phyloP scores from a whole-genome alignment of 2,329 filamentous ascomycete genomes.

The Pyrenophora teres region DNA sequence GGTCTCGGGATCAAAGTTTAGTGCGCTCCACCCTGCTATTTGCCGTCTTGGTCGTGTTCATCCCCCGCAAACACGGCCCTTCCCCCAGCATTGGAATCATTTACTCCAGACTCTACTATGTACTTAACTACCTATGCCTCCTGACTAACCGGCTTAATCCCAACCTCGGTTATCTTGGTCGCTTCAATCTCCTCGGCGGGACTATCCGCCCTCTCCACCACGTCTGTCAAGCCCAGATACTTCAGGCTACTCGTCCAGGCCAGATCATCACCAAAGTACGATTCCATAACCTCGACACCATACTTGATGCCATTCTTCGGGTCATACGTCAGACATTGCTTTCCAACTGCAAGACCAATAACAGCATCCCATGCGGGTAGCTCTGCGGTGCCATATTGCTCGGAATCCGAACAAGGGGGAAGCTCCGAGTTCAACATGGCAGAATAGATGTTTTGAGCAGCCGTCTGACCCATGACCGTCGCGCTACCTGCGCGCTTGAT shows the following conservation, averaged over 20 bases:
- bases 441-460: constrained; percentile 61
- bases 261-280: constrained; percentile 71
- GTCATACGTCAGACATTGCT: constrained; percentile 68
- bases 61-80: constrained; percentile 1
- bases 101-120: not conserved
- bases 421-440: constrained; percentile 44
- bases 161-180: constrained; percentile 35
- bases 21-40: constrained; percentile 8
- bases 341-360: constrained; percentile 73
- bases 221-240: constrained; percentile 41
- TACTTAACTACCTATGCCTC: constrained; percentile 16
- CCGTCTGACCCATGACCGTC: constrained; percentile 72
- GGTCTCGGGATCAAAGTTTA: constrained; percentile 5
- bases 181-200: constrained; percentile 20
- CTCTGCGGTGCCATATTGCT: constrained; percentile 26
- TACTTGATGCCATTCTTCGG: constrained; percentile 61
- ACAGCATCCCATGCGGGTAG: constrained; percentile 53
- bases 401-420: constrained; percentile 15
- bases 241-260: constrained; percentile 52
- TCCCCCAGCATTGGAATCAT: not conserved
- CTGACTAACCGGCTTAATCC: constrained; percentile 35
- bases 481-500: constrained; percentile 80
- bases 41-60: constrained; percentile 1
- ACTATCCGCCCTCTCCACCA: constrained; percentile 32
- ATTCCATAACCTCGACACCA: constrained; percentile 66